Evolutionary conservation across 352 stramenopile species (phyloP), one percentile per base, ranked within the genome.

Genomic region (Phytophthora europaea): DNA sequence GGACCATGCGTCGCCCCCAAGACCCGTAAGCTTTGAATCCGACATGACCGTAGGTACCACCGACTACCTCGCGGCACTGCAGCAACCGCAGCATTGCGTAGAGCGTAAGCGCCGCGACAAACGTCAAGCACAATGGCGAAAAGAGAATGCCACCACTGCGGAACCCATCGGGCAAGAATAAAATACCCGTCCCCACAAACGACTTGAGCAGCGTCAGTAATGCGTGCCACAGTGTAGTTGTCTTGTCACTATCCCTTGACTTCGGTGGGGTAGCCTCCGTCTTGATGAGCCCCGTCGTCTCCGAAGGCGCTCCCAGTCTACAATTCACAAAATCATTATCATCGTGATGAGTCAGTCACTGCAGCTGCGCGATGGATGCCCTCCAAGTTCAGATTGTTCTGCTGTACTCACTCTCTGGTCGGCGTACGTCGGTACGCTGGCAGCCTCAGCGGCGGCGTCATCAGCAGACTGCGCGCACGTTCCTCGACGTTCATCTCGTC

Each of bases 101-200:
- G 28, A 94, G 58, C 26, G 88, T 93, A 51, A 95, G 67, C 12
- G 78, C 83, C 6, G 88, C 86, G 3, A 94, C 79, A 55, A 89
- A 73, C 5, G 82, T 75, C 28, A 95, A 67, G 62, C 85, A 92
- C 9, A 94, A 65, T 26, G 87, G 85, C 26, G 88, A 92, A 51
- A 95, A 95, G 15, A 95, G 51, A 61, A 95, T 79, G 0, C 88
- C 88, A 23, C 88, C 88, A 65, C 83, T 91, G 33, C 78, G 78
- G 65, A 95, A 95, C 20, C 87, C 88, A 53, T 94, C 83, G 0
- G 88, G 88, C 36, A 95, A 66, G 58, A 95, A 95, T 59, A 95
- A 70, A 67, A 95, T 89, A 15, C 88, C 88, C 3, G 87, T 95
- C 15, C 88, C 88, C 1, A 95, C 87, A 71, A 95, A 95, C 38